A percentile compares a stretch with the other conserved stretches of the same genome.
Evolutionary conservation across 306 rosid species (phyloP).

Genomic region (Sphenostylis stenocarpa): DNA sequence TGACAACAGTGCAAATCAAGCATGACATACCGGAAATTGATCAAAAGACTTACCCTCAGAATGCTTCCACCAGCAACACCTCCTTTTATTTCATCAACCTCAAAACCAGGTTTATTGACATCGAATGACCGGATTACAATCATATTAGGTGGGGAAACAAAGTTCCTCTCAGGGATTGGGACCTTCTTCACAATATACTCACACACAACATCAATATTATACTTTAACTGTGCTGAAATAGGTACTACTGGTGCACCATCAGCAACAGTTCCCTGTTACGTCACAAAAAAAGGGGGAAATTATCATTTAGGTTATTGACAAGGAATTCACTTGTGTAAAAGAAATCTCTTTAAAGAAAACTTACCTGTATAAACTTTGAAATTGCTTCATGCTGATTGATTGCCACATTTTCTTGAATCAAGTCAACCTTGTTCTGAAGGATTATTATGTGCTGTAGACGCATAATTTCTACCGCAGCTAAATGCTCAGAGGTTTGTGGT

Average conservation of each 20-base stretch:
- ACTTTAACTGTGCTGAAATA: slow-evolving; percentile 93
- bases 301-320: background rate
- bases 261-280: slow-evolving; percentile 86
- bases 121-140: slow-evolving; percentile 94
- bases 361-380: slow-evolving; percentile 80
- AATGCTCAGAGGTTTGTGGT: slow-evolving; percentile 97
- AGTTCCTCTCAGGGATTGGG: slow-evolving; percentile 95
- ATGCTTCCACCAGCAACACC: slow-evolving; percentile 99
- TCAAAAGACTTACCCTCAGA: slow-evolving; percentile 66
- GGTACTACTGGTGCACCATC: slow-evolving; percentile 94
- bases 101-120: slow-evolving; percentile 93
- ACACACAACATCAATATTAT: slow-evolving; percentile 91
- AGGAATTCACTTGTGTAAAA: background rate
- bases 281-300: slow-evolving; percentile 1
- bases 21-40: background rate
- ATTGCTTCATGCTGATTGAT: slow-evolving; percentile 93
- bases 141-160: slow-evolving; percentile 91
- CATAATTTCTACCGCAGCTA: slow-evolving; percentile 99
- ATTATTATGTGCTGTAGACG: slow-evolving; percentile 92
- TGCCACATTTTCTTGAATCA: slow-evolving; percentile 95
- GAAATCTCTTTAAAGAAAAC: slow-evolving; percentile 7
- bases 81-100: slow-evolving; percentile 94
- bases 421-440: slow-evolving; percentile 94
- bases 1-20: background rate
- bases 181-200: slow-evolving; percentile 90